A percentile compares a stretch with the other conserved stretches of the same genome.
phyloP scores from a whole-genome alignment of 176 grass and related monocot species.

The Melocanna baccifera region DNA sequence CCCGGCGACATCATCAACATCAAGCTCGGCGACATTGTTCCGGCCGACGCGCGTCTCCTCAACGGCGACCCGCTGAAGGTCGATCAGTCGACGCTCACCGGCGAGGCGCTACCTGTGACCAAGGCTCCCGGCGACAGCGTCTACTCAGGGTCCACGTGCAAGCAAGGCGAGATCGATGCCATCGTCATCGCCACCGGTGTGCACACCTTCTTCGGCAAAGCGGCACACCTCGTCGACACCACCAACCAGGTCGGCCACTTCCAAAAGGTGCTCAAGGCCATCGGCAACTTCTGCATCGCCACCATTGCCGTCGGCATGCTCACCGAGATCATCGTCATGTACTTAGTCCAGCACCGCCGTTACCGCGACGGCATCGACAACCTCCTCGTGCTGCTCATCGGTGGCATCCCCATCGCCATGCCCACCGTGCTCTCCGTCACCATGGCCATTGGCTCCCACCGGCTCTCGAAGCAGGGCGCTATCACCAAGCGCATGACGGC shows the following conservation, averaged over 20 bases:
- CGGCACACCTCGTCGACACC: constrained; percentile 88
- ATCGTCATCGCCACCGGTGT: constrained; percentile 89
- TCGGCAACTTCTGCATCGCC: constrained; percentile 96
- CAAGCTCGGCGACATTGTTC: constrained; percentile 89
- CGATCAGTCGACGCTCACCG: constrained; percentile 91
- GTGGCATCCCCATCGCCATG: constrained; percentile 97
- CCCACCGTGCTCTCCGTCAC: constrained; percentile 90
- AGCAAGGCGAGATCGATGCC: constrained; percentile 91
- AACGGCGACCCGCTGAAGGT: constrained; percentile 82
- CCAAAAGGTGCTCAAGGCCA: constrained; percentile 80
- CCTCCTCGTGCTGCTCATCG: constrained; percentile 89
- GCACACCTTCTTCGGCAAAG: constrained; percentile 98
- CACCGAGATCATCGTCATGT: constrained; percentile 85
- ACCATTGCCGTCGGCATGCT: constrained; percentile 57
- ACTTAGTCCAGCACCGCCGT: constrained; percentile 63
- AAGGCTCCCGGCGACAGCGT: constrained; percentile 61
- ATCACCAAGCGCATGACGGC: constrained; percentile 98
- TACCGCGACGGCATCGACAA: constrained; percentile 97
- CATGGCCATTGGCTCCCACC: constrained; percentile 92
- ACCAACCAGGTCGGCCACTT: constrained; percentile 95
- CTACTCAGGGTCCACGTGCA: constrained; percentile 92
- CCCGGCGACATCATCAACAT: constrained; percentile 84
- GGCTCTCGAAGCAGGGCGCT: constrained; percentile 64
- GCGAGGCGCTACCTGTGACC: constrained; percentile 80
- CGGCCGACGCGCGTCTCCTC: constrained; percentile 78